phyloP scores from a whole-genome alignment of 2,329 filamentous ascomycete species.

The Tolypocladium nubicola region DNA sequence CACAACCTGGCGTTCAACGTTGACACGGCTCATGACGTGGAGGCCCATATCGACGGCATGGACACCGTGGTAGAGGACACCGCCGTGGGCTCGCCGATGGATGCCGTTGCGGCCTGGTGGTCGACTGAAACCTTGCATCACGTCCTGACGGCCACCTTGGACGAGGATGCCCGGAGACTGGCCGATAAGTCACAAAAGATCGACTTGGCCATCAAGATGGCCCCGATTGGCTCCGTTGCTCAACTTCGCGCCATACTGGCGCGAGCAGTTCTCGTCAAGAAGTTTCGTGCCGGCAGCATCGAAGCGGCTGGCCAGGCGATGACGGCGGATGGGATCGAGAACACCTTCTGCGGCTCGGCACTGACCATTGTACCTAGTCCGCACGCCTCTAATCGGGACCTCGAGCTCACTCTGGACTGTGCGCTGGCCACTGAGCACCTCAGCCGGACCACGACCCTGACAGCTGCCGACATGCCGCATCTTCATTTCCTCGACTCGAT shows the following conservation, averaged over 20 bases:
- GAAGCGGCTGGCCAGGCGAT: constrained; percentile 44
- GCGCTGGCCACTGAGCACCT: constrained; percentile 52
- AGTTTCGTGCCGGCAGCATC: constrained; percentile 45
- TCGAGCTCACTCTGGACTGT: constrained; percentile 46
- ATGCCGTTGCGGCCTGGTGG: constrained; percentile 87
- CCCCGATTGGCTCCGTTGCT: constrained; percentile 69
- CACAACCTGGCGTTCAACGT: constrained; percentile 86
- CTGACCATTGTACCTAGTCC: constrained; percentile 35
- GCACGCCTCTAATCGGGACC: constrained; percentile 34
- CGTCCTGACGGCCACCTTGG: constrained; percentile 54
- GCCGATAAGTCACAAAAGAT: constrained; percentile 34
- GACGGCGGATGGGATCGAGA: constrained; percentile 16
- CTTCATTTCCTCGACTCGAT: constrained; percentile 40
- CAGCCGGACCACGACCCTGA: constrained; percentile 27
- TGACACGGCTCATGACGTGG: constrained; percentile 57
- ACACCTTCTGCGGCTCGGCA: constrained; percentile 13
- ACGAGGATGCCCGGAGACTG: constrained; percentile 28
- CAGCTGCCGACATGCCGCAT: constrained; percentile 25
- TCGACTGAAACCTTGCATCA: constrained; percentile 65
- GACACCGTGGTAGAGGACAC: constrained; percentile 77
- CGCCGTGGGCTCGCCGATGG: constrained; percentile 75
- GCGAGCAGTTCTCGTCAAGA: constrained; percentile 43
- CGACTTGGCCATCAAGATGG: constrained; percentile 57
- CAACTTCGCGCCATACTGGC: constrained; percentile 50
- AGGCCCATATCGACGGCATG: constrained; percentile 58